phyloP scores from a whole-genome alignment of 2,329 filamentous ascomycete genomes.

The Cucurbitaria berberidis region DNA sequence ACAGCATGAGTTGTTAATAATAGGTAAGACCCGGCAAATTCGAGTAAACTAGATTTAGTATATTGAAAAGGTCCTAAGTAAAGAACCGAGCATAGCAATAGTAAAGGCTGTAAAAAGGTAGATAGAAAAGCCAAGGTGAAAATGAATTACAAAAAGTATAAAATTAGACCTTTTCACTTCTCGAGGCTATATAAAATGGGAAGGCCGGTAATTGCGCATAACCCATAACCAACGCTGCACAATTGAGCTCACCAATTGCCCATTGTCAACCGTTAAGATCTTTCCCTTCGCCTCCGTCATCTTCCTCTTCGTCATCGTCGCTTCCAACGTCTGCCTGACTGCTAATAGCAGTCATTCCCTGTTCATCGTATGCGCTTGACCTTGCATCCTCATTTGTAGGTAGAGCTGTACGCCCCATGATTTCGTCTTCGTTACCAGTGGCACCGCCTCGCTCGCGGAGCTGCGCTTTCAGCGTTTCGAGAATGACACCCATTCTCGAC shows the following conservation, averaged over 20 bases:
- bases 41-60: no score
- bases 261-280: not conserved
- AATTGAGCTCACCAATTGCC: not conserved
- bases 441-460: constrained; percentile 22
- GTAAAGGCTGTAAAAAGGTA: no score
- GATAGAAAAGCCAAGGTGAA: no score
- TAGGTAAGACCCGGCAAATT: no score
- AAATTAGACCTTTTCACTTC: no score
- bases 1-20: no score
- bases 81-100: no score
- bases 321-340: not conserved
- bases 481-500: constrained; percentile 33
- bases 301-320: not conserved
- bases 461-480: constrained; percentile 40
- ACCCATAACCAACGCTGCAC: not conserved
- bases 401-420: not conserved
- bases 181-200: no score
- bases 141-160: no score
- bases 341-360: not conserved
- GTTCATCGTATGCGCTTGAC: not conserved
- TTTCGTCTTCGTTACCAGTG: not conserved
- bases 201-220: no score
- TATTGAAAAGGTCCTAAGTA: no score
- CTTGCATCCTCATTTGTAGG: not conserved
- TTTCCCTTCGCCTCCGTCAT: not conserved